Conservation (phyloP, 2,329 filamentous ascomycete genomes). For the Dendryphion nanum region DNA sequence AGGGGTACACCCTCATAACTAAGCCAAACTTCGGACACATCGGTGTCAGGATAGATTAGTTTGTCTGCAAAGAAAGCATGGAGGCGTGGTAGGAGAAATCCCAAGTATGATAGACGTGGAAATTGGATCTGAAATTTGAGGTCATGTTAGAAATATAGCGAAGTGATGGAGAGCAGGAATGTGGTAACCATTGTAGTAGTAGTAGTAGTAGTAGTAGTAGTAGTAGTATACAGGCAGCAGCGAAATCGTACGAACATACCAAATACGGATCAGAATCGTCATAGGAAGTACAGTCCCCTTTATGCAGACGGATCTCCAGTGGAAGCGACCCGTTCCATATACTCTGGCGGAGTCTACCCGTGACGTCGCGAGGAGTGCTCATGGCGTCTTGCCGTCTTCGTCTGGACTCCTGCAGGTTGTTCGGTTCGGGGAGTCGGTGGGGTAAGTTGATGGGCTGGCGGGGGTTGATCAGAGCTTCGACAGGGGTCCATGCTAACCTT, state of each 20-base stretch:
- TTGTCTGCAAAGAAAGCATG: constrained; percentile 60
- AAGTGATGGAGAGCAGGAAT: too few species aligned
- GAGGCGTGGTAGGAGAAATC: constrained; percentile 61
- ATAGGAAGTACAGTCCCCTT: constrained; percentile 60
- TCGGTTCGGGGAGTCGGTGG: too few species aligned
- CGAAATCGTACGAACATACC: constrained; percentile 35
- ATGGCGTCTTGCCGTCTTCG: too few species aligned
- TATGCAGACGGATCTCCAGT: constrained; percentile 58
- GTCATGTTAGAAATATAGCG: too few species aligned
- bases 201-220: background rate
- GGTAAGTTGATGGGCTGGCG: too few species aligned
- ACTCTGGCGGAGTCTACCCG: constrained; percentile 44
- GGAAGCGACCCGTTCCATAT: constrained; percentile 62
- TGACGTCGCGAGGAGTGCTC: constrained; percentile 31
- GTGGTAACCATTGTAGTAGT: too few species aligned
- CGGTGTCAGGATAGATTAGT: constrained; percentile 58
- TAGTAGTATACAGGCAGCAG: background rate
- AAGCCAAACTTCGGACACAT: constrained; percentile 59
- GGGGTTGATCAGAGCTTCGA: too few species aligned
- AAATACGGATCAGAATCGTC: constrained; percentile 61
- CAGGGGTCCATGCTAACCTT: too few species aligned
- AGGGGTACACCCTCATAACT: constrained; percentile 66
- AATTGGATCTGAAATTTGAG: constrained; percentile 59
- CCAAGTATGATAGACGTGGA: constrained; percentile 67
- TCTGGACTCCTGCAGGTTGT: too few species aligned